Conservation (phyloP, 345 rosid genomes). For the Eucalyptus regnans region DNA sequence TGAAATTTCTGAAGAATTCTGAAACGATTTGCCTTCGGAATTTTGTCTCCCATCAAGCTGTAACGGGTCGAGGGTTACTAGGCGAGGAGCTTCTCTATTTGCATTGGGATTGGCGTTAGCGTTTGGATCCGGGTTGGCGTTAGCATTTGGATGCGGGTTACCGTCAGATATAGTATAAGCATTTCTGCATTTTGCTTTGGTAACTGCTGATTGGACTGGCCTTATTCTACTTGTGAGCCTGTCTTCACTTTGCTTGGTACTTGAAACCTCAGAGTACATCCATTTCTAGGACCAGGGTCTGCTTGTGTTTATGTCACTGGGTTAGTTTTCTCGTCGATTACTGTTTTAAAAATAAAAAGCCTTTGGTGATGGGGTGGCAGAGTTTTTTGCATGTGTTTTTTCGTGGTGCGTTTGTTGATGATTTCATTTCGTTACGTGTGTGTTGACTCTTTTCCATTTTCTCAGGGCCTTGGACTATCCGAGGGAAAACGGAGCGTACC, state of each 20-base stretch:
- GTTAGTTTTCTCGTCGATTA: neutral
- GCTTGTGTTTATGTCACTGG: neutral
- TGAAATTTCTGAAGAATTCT: neutral
- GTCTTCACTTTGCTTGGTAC: neutral
- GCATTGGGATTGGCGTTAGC: neutral
- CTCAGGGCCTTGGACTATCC: conserved; percentile 84
- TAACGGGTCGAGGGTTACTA: neutral
- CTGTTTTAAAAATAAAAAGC: neutral
- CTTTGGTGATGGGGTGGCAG: neutral
- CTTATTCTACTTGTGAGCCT: neutral
- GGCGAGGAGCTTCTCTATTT: neutral
- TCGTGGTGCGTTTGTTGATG: neutral
- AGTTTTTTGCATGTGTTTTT: neutral
- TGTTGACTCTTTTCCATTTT: neutral
- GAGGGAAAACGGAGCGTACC: conserved; percentile 61
- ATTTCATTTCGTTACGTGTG: neutral
- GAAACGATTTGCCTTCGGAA: neutral
- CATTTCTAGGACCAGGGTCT: neutral
- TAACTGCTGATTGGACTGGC: neutral
- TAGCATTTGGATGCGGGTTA: neutral
- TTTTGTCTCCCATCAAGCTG: neutral
- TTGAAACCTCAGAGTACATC: neutral
- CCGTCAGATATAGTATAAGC: neutral
- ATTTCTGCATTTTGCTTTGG: neutral
- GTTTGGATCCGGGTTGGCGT: neutral